Evolutionary conservation across 129 eudicot genomes (phyloP), one percentile per base, ranked within the genome.

Genomic region (Pseudognaphalium luteoalbum): DNA sequence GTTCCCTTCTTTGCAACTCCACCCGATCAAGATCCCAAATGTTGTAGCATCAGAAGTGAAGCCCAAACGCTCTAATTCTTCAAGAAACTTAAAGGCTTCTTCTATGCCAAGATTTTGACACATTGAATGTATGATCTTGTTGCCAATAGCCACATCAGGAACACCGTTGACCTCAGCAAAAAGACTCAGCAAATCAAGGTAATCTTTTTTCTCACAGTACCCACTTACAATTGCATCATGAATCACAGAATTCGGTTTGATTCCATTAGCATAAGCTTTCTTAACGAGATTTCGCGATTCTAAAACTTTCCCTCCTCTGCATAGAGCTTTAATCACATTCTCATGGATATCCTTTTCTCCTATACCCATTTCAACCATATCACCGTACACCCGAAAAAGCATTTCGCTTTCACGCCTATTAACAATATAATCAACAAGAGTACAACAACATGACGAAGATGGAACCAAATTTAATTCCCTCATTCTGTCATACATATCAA

Each of bases 171-270:
- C 44, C 59, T 94, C 96, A 52, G 41, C 21, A 42, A 91, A 87
- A 68, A 94, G 91, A 60, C 90, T 87, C 16, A 84, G 21, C 37
- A 94, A 76, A 84, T 94, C 97, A 71, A 80, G 76, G 60, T 85
- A 94, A 80, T 94, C 97, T 80, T 79, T 86, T 83, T 94, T 94
- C 67, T 79, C 81, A 83, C 96, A 91, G 70, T 90, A 94, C 39
- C 86, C 88, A 68, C 79, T 35, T 11, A 82, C 82, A 84, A 91
- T 83, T 57, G 87, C 86, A 77, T 78, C 76, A 44, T 90, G 70
- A 70, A 94, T 82, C 67, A 83, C 28, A 64, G 66, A 73, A 29
- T 50, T 82, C 5, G 96, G 96, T 71, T 86, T 34, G 25, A 87
- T 78, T 65, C 97, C 96, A 75, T 21, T 65, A 77, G 30, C 64